Evolutionary conservation across 148 eudicot species (phyloP).

Genomic region (Rhododendron henanense): DNA sequence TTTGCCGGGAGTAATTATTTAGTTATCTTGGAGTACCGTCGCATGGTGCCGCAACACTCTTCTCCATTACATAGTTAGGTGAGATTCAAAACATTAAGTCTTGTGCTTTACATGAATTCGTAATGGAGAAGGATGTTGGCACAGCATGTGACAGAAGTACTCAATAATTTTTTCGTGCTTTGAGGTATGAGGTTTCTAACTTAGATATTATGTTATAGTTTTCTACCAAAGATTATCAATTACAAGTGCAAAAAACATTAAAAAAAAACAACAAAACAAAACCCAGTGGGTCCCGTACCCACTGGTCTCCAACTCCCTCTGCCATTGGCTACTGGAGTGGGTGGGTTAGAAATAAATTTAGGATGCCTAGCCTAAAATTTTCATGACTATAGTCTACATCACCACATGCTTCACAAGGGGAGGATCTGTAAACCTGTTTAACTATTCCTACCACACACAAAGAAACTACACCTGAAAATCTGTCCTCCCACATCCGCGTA

Average conservation of each 20-base stretch:
- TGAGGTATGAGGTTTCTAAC: background rate
- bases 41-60: background rate
- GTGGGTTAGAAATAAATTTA: background rate
- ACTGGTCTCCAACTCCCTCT: background rate
- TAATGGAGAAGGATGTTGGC: background rate
- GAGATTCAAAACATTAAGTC: background rate
- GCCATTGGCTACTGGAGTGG: background rate
- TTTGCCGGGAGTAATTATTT: background rate
- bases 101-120: background rate
- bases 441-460: background rate
- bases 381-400: background rate
- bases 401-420: background rate
- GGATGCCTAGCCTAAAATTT: background rate
- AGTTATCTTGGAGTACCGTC: background rate
- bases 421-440: background rate
- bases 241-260: background rate
- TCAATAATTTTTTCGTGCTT: too few relatives aligned
- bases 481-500: slow-evolving; percentile 97
- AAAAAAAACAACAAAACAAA: too few relatives aligned
- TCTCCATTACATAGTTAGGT: background rate
- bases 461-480: slow-evolving; percentile 76
- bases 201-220: background rate
- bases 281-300: background rate
- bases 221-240: background rate
- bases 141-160: background rate